Conservation (phyloP, 2,329 filamentous ascomycete genomes). For the Davidsoniella neocaledoniae region DNA sequence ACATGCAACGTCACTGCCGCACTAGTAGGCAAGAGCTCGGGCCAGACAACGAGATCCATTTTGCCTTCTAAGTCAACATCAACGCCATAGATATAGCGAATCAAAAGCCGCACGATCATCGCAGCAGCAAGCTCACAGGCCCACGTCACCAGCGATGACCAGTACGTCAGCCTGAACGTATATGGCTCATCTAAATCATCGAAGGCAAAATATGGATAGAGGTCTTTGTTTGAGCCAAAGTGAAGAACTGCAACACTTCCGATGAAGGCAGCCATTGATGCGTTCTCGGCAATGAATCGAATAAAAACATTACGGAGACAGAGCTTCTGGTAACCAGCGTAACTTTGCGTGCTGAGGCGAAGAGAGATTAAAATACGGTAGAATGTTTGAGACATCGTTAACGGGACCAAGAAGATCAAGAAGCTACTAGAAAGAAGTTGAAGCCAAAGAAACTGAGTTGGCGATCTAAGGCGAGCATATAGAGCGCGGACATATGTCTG, state of each 20-base stretch:
- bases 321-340: slow-evolving; percentile 47
- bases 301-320: slow-evolving; percentile 51
- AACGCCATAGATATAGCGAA: slow-evolving; percentile 41
- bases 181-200: slow-evolving; percentile 35
- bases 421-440: slow-evolving; percentile 46
- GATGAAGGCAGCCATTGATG: slow-evolving; percentile 50
- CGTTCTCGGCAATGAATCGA: slow-evolving; percentile 48
- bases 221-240: slow-evolving; percentile 48
- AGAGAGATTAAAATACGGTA: slow-evolving; percentile 38
- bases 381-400: slow-evolving; percentile 43
- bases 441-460: slow-evolving; percentile 46
- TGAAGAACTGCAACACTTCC: slow-evolving; percentile 49
- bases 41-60: slow-evolving; percentile 47
- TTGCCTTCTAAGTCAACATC: slow-evolving; percentile 48
- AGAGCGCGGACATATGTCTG: slow-evolving; percentile 54
- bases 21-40: slow-evolving; percentile 48
- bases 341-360: slow-evolving; percentile 40
- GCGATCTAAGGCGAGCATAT: slow-evolving; percentile 50
- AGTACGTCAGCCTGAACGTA: slow-evolving; percentile 46
- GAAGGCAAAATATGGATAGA: slow-evolving; percentile 55
- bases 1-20: slow-evolving; percentile 51
- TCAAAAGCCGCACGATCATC: slow-evolving; percentile 39
- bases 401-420: slow-evolving; percentile 45
- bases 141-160: slow-evolving; percentile 48
- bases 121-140: slow-evolving; percentile 47